Conservation (phyloP, 2,329 filamentous ascomycete species). For the Epichloe sibirici region DNA sequence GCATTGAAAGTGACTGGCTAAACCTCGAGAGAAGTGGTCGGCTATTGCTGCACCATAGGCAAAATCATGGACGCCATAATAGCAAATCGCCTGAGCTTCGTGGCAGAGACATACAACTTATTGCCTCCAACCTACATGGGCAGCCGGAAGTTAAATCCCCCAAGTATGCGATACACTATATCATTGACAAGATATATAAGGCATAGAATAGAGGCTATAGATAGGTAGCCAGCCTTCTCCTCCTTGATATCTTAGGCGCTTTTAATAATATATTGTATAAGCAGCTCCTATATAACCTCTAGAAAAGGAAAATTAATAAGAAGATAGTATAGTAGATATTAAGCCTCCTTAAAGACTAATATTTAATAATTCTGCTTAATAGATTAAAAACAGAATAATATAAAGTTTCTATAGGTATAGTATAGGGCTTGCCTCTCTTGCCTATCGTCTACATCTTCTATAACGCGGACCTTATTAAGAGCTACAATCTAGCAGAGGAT, state of each 20-base stretch:
- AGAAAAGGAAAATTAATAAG: conserved; percentile 8
- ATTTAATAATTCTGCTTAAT: conserved; percentile 7
- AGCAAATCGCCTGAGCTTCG: conserved; percentile 7
- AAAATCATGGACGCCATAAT: conserved; percentile 9
- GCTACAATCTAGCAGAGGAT: conserved; percentile 3
- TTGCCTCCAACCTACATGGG: conserved; percentile 4
- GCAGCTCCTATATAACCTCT: conserved; percentile 9
- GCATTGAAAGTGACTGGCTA: neutral
- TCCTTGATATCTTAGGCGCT: conserved; percentile 9
- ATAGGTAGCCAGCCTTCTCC: conserved; percentile 7
- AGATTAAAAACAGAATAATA: conserved; percentile 6
- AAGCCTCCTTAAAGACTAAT: conserved; percentile 9
- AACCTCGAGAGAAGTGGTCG: neutral
- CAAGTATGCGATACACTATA: conserved; percentile 8
- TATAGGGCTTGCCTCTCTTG: conserved; percentile 13
- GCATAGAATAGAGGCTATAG: conserved; percentile 1
- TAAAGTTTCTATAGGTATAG: conserved; percentile 11
- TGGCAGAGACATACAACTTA: conserved; percentile 5
- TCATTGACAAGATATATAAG: conserved; percentile 8
- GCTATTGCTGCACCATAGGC: conserved; percentile 1
- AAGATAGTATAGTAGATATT: conserved; percentile 12
- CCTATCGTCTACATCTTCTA: conserved; percentile 18
- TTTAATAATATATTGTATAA: conserved; percentile 9
- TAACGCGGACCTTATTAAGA: conserved; percentile 14
- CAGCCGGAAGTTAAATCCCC: conserved; percentile 5